Evolutionary conservation across 371 early-diverging fungal species (phyloP), one percentile per base, ranked within the genome.

Genomic region (Mortierella sp.): DNA sequence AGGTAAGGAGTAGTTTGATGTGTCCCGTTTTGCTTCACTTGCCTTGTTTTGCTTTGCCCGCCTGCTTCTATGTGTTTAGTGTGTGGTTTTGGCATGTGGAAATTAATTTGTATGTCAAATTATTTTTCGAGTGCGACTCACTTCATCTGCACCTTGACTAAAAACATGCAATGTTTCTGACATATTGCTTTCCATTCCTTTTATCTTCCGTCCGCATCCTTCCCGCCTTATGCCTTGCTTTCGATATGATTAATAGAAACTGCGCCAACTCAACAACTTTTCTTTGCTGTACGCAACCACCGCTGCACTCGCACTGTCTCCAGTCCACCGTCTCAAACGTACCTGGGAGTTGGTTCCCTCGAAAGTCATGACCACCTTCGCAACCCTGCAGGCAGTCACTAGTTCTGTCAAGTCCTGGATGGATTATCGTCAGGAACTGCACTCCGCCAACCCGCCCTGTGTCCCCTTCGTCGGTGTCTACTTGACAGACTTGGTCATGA

Each of bases 401-500:
- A 93, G 94, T 63, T 92, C 95, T 6, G 93, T 93, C 79, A 93
- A 94, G 77, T 98, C 97, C 89, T 98, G 96, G 88, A 89, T 92
- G 50, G 93, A 92, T 54, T 98, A 98, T 89, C 95, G 98, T 77
- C 95, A 96, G 50, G 92, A 95, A 78, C 90, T 98, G 48, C 96
- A 96, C 81, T 92, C 94, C 10, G 93, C 94, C 83, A 95, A 95
- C 76, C 98, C 98, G 55, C 98, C 99, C 0, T 97, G 97, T 81
- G 95, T 98, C 16, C 99, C 99, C 0, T 98, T 97, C 85, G 82
- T 98, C 57, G 98, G 96, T 58, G 92, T 95, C 57, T 96, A 96
- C 84, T 89, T 98, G 31, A 96, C 96, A 70, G 99, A 99, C 82
- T 87, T 99, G 82, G 97, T 97, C 28, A 98, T 98, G 85, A 95